Base-by-base conservation (phyloP, 352 stramenopile species). In the Globisporangium nodosum region DNA sequence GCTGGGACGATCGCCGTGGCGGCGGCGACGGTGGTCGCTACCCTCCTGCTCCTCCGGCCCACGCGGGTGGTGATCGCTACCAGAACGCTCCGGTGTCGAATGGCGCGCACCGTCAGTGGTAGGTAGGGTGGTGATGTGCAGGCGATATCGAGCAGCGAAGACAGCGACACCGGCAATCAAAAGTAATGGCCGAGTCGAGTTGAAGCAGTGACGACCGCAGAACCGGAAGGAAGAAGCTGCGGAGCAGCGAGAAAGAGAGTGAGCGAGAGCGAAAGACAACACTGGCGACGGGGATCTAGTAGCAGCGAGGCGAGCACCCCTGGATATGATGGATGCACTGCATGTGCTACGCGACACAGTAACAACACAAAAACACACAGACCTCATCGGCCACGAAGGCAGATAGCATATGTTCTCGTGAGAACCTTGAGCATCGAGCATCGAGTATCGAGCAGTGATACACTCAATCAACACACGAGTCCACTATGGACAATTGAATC, bases 1-100 rank as follows among this genome's bases (percentile, higher is more conserved):
- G 82, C 59, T 92, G 71, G 67, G 78, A 87, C 56, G 78, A 89
- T 70, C 81, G 81, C 47, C 81, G 81, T 52, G 63, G 35, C 3
- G 21, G 55, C 30, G 70, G 61, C 16, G 65, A 73, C 51, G 21
- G 50, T 45, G 35, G 49, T 1, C 39, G 39, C 2, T 54, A 54
- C 27, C 48, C 48, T 18, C 50, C 50, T 12, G n/a, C n/a, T 18
- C 50, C 50, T 7, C 21, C 35, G 21, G 33, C 31, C 3, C 30
- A 54, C 42, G 16, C 42, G 7, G 42, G 48, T n/a, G 48, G 42
- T 47, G 47, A 49, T 24, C 49, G 49, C 49, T 63, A 59, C 52
- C 59, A 53, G 15, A 50, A 55, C 11, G 59, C 51, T 20, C 52
- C 59, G 18, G 43, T 56, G 42, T 30, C 54, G 43, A 52, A 46